Evolutionary conservation across 225 moss, liverwort and hornwort genomes (phyloP), one percentile per base, ranked within the genome.

Genomic region (Physcomitrellopsis africana): DNA sequence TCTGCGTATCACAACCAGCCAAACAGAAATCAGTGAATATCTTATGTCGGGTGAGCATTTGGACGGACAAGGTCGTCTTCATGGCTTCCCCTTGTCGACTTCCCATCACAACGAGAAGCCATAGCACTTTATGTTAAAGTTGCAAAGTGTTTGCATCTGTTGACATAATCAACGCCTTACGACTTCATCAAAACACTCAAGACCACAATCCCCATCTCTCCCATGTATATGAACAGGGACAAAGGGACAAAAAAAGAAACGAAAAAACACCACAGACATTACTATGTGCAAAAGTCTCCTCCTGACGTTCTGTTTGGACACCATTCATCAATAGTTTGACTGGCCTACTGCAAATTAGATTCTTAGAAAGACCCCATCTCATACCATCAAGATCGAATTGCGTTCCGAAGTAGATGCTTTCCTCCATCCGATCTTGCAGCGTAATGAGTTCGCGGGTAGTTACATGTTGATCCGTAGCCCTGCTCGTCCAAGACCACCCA

Each of bases 381-480:
- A 61, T 88, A 99, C 99, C 99, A 83, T 99, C 99, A 57, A 93
- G 82, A 60, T 87, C 95, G 76, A 95, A 92, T 79, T 94, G 96
- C 76, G 90, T 80, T 64, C 86, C 92, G 61, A 93, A 85, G 65
- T 99, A 99, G 63, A 87, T 88, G 55, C 62, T 89, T 67, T 99
- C 95, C 78, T 88, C 89, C 78, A 90, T 41, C 12, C 89, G 86
- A 69, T 92, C 92, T 73, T 90, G 90, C 37, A 92, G 80, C 29
- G 92, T 92, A 67, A 92, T 92, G 63, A 90, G 92, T 84, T 92
- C 92, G 46, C 92, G 90, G 20, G 82, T 89, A 23, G 87, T 90
- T 29, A 92, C 90, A 84, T 92, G 92, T 54, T 92, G 90, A 74
- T 92, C 92, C 11, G 69, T 78, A 68, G 79, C 84, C 56, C 90